Evolutionary conservation across 352 stramenopile genomes (phyloP).

Genomic region (Phytophthora hybrid): DNA sequence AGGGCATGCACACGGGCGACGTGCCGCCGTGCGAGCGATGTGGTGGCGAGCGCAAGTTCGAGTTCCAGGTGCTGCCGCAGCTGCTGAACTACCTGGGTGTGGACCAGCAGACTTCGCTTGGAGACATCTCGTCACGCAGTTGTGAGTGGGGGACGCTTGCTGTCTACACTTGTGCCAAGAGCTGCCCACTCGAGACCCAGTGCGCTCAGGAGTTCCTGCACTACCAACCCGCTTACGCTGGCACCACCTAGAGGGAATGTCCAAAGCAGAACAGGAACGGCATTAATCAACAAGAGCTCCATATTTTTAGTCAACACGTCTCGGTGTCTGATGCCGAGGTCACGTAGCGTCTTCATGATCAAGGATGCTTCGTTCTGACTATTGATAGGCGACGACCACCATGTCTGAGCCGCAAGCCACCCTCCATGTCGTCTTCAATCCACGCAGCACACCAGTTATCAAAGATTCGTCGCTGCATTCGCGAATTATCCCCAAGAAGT

Average conservation of each 20-base stretch:
- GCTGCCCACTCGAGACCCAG: constrained; percentile 75
- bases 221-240: constrained; percentile 77
- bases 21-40: constrained; percentile 87
- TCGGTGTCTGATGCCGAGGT: constrained; percentile 38
- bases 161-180: constrained; percentile 93
- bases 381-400: constrained; percentile 37
- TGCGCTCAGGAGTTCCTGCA: constrained; percentile 78
- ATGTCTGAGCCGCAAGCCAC: constrained; percentile 10
- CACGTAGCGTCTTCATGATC: constrained; percentile 27
- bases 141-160: constrained; percentile 94
- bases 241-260: constrained; percentile 28
- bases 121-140: constrained; percentile 60
- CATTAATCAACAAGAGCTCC: constrained; percentile 31
- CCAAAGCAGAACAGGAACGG: constrained; percentile 4
- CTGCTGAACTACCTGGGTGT: constrained; percentile 93
- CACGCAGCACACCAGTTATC: background rate
- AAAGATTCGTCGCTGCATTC: constrained; percentile 18
- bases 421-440: constrained; percentile 14
- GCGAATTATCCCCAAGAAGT: constrained; percentile 5
- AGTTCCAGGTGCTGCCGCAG: constrained; percentile 96
- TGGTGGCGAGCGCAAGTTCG: constrained; percentile 87
- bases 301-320: constrained; percentile 41
- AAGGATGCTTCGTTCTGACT: constrained; percentile 19
- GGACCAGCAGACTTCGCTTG: constrained; percentile 67
- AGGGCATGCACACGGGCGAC: constrained; percentile 47